Conservation (phyloP, 1,284 basidiomycete genomes). For the Takashimella tepidaria region DNA sequence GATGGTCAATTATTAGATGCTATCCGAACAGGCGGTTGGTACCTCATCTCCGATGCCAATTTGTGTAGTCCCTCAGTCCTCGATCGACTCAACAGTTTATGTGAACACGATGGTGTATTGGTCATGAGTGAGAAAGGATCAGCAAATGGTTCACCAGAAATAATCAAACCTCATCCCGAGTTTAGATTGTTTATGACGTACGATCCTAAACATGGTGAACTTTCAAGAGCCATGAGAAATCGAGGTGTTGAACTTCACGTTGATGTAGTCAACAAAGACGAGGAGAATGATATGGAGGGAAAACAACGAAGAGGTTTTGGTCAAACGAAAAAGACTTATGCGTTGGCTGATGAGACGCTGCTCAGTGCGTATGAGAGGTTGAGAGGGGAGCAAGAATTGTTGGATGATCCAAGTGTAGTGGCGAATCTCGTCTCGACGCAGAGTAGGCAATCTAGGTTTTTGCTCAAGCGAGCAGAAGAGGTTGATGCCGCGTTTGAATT, state of each 20-base stretch:
- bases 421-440: slow-evolving; percentile 11
- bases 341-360: background rate
- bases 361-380: background rate
- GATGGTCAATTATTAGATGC: slow-evolving; percentile 91
- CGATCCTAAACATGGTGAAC: slow-evolving; percentile 84
- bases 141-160: slow-evolving; percentile 67
- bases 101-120: slow-evolving; percentile 76
- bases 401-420: background rate
- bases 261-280: too few species aligned
- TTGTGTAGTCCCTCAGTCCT: slow-evolving; percentile 92
- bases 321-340: background rate
- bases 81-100: slow-evolving; percentile 94
- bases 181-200: slow-evolving; percentile 95
- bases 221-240: slow-evolving; percentile 98
- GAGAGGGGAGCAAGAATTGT: background rate
- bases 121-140: slow-evolving; percentile 86
- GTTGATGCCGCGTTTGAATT: slow-evolving; percentile 3
- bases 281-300: too few species aligned
- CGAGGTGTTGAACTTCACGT: slow-evolving; percentile 79
- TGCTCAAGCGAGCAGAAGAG: background rate
- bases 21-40: slow-evolving; percentile 81
- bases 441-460: background rate
- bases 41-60: slow-evolving; percentile 90
- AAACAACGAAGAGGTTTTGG: too few species aligned
- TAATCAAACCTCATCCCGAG: slow-evolving; percentile 74